A percentile compares a stretch with the other conserved stretches of the same genome.
These are phyloP conservation scores for Zanthoxylum bungeanum DNA, from an alignment of 345 rosid genomes.

Conservation along the genomic window DNA sequence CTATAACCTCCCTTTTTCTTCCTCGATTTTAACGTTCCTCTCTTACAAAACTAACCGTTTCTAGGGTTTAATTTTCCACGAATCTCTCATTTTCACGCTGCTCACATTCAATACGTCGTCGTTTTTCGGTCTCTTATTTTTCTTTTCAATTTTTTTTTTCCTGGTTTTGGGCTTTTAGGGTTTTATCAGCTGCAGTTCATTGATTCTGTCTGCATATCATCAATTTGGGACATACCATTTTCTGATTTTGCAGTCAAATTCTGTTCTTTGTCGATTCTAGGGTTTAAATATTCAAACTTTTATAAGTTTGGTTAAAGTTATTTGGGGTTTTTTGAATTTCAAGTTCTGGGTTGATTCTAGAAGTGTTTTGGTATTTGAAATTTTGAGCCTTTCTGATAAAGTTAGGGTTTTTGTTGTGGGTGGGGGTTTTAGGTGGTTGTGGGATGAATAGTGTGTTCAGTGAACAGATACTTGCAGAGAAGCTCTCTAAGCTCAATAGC, in stretches of 20 bases:
- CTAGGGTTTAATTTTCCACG: neutral
- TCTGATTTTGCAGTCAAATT: neutral
- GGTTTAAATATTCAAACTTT: constrained; percentile 17
- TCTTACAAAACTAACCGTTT: neutral
- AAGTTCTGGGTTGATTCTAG: neutral
- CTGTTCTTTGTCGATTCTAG: neutral
- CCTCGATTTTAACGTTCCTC: neutral
- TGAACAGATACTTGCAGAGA: constrained; percentile 90
- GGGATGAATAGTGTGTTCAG: constrained; percentile 92
- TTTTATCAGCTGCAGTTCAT: neutral
- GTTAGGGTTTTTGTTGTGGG: constrained; percentile 3
- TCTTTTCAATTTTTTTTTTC: neutral
- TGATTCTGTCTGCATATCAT: constrained; percentile 15
- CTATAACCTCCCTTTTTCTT: neutral
- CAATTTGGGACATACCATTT: constrained; percentile 1
- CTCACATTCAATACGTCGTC: neutral
- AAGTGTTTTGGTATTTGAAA: neutral
- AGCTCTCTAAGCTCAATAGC: constrained; percentile 97
- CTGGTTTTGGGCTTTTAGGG: constrained; percentile 8
- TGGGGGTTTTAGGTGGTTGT: constrained; percentile 19
- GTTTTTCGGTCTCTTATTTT: neutral
- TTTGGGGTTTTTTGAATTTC: neutral
- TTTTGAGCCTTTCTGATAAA: neutral
- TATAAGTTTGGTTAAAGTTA: constrained; percentile 8
- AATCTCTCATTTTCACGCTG: neutral